Percentiles rank a stretch among this genome's conserved stretches.
Conservation (phyloP, 2,329 filamentous ascomycete species). For the Fusarium scirpi region DNA sequence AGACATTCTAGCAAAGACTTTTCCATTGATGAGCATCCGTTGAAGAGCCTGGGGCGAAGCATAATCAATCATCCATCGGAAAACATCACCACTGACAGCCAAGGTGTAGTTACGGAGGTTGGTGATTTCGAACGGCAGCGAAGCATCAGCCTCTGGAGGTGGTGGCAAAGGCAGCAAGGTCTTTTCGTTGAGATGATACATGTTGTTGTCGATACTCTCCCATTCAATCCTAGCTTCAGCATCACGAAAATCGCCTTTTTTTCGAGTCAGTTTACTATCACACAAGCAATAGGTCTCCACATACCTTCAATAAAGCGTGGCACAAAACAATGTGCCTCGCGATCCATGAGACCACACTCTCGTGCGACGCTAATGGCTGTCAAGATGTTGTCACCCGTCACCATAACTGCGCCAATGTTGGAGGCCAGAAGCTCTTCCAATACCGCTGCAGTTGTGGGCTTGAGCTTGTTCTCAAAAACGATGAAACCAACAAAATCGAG, state of each 20-base stretch:
- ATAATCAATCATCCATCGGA: constrained; percentile 96
- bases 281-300: constrained; percentile 1
- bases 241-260: constrained; percentile 75
- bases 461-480: constrained; percentile 98
- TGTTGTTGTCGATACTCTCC: constrained; percentile 93
- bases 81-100: constrained; percentile 92
- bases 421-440: constrained; percentile 85
- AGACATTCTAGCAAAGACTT: constrained; percentile 98
- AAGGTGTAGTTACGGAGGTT: constrained; percentile 88
- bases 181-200: constrained; percentile 80
- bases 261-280: constrained; percentile 19
- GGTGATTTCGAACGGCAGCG: constrained; percentile 84
- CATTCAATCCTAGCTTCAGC: constrained; percentile 80
- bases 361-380: constrained; percentile 96
- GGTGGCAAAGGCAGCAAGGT: constrained; percentile 82
- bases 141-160: constrained; percentile 79
- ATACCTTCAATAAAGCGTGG: constrained; percentile 84
- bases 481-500: constrained; percentile 96
- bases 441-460: constrained; percentile 84
- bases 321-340: constrained; percentile 88
- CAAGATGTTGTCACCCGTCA: constrained; percentile 96
- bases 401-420: constrained; percentile 92
- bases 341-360: constrained; percentile 86
- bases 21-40: constrained; percentile 87
- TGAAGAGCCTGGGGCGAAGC: constrained; percentile 83